Base-by-base conservation (phyloP, 1,139 yeast genomes). In the Martiniozyma asiatica region DNA sequence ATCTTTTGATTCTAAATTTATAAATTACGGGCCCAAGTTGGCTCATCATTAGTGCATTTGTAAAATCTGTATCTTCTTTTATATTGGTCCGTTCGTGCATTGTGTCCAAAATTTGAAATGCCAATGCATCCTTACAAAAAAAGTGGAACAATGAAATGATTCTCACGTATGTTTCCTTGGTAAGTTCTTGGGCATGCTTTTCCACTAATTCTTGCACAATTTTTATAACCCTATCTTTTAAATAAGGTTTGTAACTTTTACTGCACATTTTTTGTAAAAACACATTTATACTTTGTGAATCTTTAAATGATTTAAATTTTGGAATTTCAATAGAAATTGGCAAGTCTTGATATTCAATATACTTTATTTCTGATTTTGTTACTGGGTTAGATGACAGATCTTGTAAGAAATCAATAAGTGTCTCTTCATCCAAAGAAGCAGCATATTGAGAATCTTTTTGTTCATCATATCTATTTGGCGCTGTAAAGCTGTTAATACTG, bases 41-140 rank as follows among this genome's bases (percentile, higher is more conserved):
- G 18, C 29, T 34, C 5, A 44, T 39, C 11, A 48, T 20, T 6
- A 44, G 20, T 7, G 41, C 31, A 27, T 48, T 48, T 22, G 47
- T 38, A 33, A 47, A 48, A 25, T 48, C 52, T 5, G 43, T 36
- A 30, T 47, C 51, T 25, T 40, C 39, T 7, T 19, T 18, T n/a
- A 45, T 26, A 4, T 28, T 30, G 1, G 50, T 35, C 8, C 32
- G 26, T 6, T 31, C 27, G 8, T 21, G 24, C 53, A 48, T 48
- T 7, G 29, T 29, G 8, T 42, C 35, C 9, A 45, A 22, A 8
- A 39, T 34, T 20, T 41, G 29, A 19, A 35, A 38, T 3, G 35
- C 38, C 5, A 27, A 26, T 10, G 12, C 25, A 14, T 40, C 40
- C 20, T 42, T 39, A 3, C 35, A 21, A 8, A 32, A 17, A 29